These are phyloP conservation scores for Boletus smithii DNA, from an alignment of 1,284 basidiomycete genomes.

Conservation along the genomic window DNA sequence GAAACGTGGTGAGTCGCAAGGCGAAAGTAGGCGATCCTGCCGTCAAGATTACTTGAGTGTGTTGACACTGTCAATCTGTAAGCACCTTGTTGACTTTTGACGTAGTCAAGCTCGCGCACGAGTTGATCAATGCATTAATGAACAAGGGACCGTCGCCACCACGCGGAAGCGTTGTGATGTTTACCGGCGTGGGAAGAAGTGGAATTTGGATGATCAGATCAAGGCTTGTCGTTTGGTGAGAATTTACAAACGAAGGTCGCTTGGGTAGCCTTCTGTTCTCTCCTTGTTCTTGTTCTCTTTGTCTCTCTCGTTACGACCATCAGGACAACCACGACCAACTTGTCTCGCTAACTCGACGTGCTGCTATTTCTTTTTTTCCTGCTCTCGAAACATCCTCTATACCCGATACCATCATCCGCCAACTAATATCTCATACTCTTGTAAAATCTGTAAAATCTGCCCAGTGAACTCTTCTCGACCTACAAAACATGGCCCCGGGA, in stretches of 20 bases:
- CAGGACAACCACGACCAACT: constrained; percentile 20
- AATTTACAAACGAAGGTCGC: constrained; percentile 12
- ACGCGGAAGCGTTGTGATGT: not conserved
- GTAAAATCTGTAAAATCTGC: constrained; percentile 7
- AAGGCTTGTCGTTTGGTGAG: constrained; percentile 14
- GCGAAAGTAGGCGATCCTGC: no score
- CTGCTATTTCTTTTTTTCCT: constrained; percentile 6
- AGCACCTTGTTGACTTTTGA: no score
- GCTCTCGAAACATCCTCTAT: constrained; percentile 20
- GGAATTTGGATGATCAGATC: constrained; percentile 14
- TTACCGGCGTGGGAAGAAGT: constrained; percentile 36
- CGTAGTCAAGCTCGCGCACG: constrained; percentile 42
- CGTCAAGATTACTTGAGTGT: no score
- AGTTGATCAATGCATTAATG: no score
- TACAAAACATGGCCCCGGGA: constrained; percentile 43
- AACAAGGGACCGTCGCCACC: no score
- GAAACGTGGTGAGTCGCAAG: constrained; percentile 38
- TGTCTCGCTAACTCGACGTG: constrained; percentile 2
- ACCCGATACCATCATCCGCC: constrained; percentile 31
- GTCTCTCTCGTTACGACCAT: constrained; percentile 26
- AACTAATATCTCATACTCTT: constrained; percentile 15
- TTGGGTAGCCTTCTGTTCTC: constrained; percentile 6
- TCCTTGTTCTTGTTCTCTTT: constrained; percentile 6
- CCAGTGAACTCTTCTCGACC: constrained; percentile 7
- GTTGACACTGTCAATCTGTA: no score